phyloP scores from a whole-genome alignment of 257 asterid genomes.

The Solanum habrochaites region DNA sequence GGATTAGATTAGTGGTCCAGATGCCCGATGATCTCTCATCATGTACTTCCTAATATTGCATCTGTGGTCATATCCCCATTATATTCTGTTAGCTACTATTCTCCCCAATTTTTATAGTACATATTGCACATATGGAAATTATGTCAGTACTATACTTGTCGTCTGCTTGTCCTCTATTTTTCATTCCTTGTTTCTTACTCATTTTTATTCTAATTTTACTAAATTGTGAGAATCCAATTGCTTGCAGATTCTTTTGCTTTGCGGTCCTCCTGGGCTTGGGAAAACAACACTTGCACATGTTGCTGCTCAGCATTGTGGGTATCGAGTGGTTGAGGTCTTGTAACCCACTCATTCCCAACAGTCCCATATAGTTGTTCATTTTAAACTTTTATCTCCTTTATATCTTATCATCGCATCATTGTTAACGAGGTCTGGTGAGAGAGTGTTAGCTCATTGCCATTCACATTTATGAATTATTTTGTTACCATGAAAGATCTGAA shows the following conservation, averaged over 20 bases:
- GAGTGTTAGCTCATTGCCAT: neutral
- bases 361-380: conserved; percentile 9
- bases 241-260: conserved; percentile 82
- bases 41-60: neutral
- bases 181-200: neutral
- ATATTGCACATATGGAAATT: neutral
- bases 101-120: neutral
- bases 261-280: conserved; percentile 99
- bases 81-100: neutral
- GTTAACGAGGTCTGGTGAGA: neutral
- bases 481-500: neutral
- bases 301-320: conserved; percentile 96
- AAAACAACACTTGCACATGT: conserved; percentile 99
- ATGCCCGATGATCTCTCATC: neutral
- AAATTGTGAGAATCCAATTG: conserved; percentile 1
- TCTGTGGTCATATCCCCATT: neutral
- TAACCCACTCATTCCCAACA: neutral
- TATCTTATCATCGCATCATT: neutral
- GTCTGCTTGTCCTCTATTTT: neutral
- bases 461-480: neutral
- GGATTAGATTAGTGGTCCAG: neutral
- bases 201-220: neutral
- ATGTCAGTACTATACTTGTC: neutral
- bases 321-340: conserved; percentile 88
- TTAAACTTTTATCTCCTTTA: conserved; percentile 3